Evolutionary conservation across 495 filamentous ascomycete species (phyloP), one percentile per base, ranked within the genome.

Genomic region (Aspergillus asperescens): DNA sequence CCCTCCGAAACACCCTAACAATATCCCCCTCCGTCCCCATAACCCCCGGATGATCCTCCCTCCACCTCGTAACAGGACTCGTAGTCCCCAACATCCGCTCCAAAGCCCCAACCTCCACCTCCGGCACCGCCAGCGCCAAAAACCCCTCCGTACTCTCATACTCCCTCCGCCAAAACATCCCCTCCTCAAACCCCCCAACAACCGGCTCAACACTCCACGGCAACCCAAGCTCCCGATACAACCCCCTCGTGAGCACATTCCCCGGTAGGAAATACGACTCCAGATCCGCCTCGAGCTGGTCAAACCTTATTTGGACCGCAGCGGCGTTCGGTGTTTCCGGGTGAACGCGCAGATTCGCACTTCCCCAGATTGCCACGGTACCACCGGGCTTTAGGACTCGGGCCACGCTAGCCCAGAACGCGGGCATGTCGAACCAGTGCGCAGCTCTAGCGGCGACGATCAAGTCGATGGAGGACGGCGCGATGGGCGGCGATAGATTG

Each of bases 351-450:
- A 51, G 48, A 51, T 58, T 41, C 40, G 27, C 44, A 2, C 28
- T 55, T 13, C 44, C 28, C 81, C 80, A 86, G 2, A 84, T 25
- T 0, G 76, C 78, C 4, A 84, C 76, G 0, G 71, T 84, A 10
- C 80, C 81, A 4, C 77, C 77, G 4, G 76, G 75, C 51, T 72
- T 76, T 13, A 85, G 56, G 7, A 77, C 65, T 18, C 67, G 62
- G 0, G 76, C 79, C 0, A 78, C 80, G 1, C 59, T 57, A 0
- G 38, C 24, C 74, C 78, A 85, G 63, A 85, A 84, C 1, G 53
- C 47, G 7, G 69, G 38, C 72, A 82, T 76, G 52, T 83, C 71
- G 70, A 84, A 82, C 81, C 81, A 86, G 56, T 84, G 81, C 7
- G 77, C 78, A 0, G 79, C 72, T 23, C 67, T 79, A 0, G 74